These are phyloP conservation scores for Dryadomyces quercus-mongolicae DNA, from an alignment of 2,329 filamentous ascomycete species.

Conservation along the genomic window DNA sequence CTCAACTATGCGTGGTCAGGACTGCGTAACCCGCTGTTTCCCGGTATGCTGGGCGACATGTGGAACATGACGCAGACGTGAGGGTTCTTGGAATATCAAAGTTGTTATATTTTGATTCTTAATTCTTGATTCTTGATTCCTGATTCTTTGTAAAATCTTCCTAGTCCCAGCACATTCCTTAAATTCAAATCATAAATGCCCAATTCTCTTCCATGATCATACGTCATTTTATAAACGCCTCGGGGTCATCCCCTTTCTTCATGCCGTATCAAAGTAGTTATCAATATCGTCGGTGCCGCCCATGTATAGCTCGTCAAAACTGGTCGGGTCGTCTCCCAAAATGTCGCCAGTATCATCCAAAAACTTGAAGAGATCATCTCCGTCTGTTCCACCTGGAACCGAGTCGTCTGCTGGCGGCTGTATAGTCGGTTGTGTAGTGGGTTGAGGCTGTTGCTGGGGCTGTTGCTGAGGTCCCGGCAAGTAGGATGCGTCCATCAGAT, in stretches of 20 bases:
- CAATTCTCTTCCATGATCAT: background rate
- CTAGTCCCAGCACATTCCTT: no score
- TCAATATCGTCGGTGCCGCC: slow-evolving; percentile 30
- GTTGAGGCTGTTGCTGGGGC: background rate
- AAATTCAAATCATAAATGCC: background rate
- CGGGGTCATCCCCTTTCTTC: background rate
- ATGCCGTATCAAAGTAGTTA: slow-evolving; percentile 8
- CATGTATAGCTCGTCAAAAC: slow-evolving; percentile 39
- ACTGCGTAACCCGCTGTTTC: slow-evolving; percentile 25
- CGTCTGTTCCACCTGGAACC: slow-evolving; percentile 6
- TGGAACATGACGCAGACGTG: slow-evolving; percentile 19
- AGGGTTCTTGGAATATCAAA: no score
- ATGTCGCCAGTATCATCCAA: slow-evolving; percentile 28
- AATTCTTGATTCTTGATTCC: no score
- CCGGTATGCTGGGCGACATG: slow-evolving; percentile 24
- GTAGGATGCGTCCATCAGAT: slow-evolving; percentile 11
- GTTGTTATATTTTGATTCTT: no score
- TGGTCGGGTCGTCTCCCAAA: slow-evolving; percentile 22
- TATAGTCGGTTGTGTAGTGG: background rate
- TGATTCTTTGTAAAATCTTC: no score
- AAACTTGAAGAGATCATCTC: slow-evolving; percentile 36
- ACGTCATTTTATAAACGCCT: no score
- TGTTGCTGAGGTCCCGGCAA: background rate
- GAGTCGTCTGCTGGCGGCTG: slow-evolving; percentile 11
- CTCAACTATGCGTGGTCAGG: slow-evolving; percentile 23